phyloP scores from a whole-genome alignment of 176 grass and related monocot genomes.

The Dendrocalamus sinicus region DNA sequence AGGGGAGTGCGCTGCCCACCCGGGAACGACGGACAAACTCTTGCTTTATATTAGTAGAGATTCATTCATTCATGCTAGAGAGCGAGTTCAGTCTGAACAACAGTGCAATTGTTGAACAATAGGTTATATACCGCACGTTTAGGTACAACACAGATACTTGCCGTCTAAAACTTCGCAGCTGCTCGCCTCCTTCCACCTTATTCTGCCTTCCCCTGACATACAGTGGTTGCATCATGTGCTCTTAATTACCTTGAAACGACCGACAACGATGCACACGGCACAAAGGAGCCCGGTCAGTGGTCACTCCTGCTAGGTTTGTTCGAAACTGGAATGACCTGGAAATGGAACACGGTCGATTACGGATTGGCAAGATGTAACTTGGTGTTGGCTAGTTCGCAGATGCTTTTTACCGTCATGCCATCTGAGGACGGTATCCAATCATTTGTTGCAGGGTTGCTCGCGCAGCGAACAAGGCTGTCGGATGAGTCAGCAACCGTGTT shows the following conservation, averaged over 20 bases:
- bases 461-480: slow-evolving; percentile 42
- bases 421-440: slow-evolving; percentile 85
- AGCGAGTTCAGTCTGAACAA: background rate
- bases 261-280: background rate
- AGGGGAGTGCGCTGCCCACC: too few relatives aligned
- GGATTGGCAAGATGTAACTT: background rate
- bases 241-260: slow-evolving; percentile 28
- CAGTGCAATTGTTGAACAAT: background rate
- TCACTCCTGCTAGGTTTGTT: slow-evolving; percentile 85
- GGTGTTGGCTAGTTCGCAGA: background rate
- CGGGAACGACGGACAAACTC: too few relatives aligned
- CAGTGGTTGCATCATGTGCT: background rate
- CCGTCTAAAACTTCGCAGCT: background rate
- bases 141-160: background rate
- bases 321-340: slow-evolving; percentile 70
- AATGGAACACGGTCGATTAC: slow-evolving; percentile 10
- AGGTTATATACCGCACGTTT: background rate
- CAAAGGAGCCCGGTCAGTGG: slow-evolving; percentile 5
- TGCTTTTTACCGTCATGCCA: slow-evolving; percentile 39
- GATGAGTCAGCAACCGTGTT: slow-evolving; percentile 32
- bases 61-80: background rate
- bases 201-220: background rate
- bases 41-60: too few relatives aligned
- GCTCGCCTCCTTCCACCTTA: background rate
- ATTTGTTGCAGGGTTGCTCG: slow-evolving; percentile 83